These are phyloP conservation scores for Tricholoma terreum DNA, from an alignment of 768 basidiomycete species.

Conservation along the genomic window DNA sequence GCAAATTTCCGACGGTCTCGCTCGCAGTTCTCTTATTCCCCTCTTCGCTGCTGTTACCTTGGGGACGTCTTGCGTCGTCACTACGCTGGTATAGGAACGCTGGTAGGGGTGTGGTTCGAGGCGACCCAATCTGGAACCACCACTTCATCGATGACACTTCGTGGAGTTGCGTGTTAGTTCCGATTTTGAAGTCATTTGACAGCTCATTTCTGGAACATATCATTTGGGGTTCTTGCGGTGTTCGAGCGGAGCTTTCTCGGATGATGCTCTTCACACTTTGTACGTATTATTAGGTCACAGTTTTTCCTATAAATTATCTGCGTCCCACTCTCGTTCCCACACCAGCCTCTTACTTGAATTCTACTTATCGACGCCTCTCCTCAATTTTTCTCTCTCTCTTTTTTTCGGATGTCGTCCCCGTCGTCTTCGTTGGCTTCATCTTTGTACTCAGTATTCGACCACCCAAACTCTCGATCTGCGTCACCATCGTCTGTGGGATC, in stretches of 20 bases:
- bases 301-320: slow-evolving; percentile 27
- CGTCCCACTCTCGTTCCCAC: slow-evolving; percentile 3
- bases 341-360: slow-evolving; percentile 1
- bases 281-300: slow-evolving; percentile 21
- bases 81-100: too few relatives aligned
- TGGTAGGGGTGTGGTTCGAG: too few relatives aligned
- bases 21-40: too few relatives aligned
- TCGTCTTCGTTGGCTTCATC: slow-evolving; percentile 33
- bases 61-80: too few relatives aligned
- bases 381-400: neutral
- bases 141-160: too few relatives aligned
- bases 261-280: slow-evolving; percentile 13
- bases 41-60: too few relatives aligned
- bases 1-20: neutral
- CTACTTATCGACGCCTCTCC: neutral
- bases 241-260: slow-evolving; percentile 5
- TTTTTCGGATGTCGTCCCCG: slow-evolving; percentile 18
- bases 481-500: slow-evolving; percentile 26
- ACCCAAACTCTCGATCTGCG: slow-evolving; percentile 32
- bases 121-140: neutral
- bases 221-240: neutral
- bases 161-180: neutral
- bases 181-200: slow-evolving; percentile 7
- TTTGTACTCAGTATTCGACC: slow-evolving; percentile 30
- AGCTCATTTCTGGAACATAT: neutral